Evolutionary conservation across 2,329 filamentous ascomycete genomes (phyloP), one percentile per base, ranked within the genome.

Genomic region (Penicillium paneum): DNA sequence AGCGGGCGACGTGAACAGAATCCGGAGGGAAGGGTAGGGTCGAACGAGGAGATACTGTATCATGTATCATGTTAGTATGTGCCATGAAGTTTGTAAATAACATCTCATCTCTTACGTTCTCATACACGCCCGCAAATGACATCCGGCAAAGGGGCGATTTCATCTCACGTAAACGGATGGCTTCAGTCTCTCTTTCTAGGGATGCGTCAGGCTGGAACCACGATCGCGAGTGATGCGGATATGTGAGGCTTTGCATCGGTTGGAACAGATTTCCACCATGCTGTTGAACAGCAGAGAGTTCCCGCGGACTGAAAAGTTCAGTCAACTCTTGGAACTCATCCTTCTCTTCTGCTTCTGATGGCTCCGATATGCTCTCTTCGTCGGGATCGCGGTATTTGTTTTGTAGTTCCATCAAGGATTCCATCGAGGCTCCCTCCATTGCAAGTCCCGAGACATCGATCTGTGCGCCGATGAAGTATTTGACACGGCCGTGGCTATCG

Each of bases 391-490:
- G 34, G 63, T 67, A 64, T 48, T 70, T 57, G 49, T 70, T 65
- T 32, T 73, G 70, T 28, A 87, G 74, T 8, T 74, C 74, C 48
- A 77, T 76, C 15, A 89, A 74, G 0, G 84, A 85, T 10, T 87
- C 83, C 39, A 90, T 79, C 19, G 86, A 86, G 1, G 82, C 79
- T 57, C 80, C 83, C 40, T 88, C 83, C 64, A 86, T 87, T 17
- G 84, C 83, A 0, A 90, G 77, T 3, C 85, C 85, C 1, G 84
- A 87, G 6, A 90, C 79, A 58, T 90, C 88, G 28, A 90, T 83
- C 66, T 90, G 87, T 0, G 87, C 87, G 24, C 88, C 88, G 51
- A 91, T 83, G 64, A 84, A 85, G 67, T 90, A 91, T 28, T 87
- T 80, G 1, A 88, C 79, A 0, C 78, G 77, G 2, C 88, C 88